Evolutionary conservation across 2,329 filamentous ascomycete species (phyloP).

Genomic region (Didymella arachidicola): DNA sequence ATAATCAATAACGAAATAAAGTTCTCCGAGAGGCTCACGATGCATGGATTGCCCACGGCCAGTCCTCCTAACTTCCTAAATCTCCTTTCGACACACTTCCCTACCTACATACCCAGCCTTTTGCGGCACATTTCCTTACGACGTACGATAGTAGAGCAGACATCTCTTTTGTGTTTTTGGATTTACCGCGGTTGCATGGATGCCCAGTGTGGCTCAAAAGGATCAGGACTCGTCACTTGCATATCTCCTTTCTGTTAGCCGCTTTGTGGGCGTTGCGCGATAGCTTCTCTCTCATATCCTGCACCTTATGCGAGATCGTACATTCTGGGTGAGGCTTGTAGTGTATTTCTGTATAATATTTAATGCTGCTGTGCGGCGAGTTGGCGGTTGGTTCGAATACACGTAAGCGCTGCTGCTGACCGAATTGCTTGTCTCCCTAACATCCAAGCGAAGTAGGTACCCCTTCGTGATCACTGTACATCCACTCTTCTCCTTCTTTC

Average conservation of each 20-base stretch:
- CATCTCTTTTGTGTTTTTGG: constrained; percentile 18
- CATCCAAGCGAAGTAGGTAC: too few relatives aligned
- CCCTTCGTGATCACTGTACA: too few relatives aligned
- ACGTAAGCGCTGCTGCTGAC: not conserved
- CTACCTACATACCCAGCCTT: constrained; percentile 13
- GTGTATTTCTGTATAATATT: constrained; percentile 37
- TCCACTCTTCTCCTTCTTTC: too few relatives aligned
- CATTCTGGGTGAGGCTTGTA: constrained; percentile 11
- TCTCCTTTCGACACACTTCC: constrained; percentile 10
- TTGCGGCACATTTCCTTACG: constrained; percentile 20
- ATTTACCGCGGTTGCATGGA: constrained; percentile 18
- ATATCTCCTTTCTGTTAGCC: constrained; percentile 8
- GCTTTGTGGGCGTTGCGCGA: constrained; percentile 6
- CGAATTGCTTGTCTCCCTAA: too few relatives aligned
- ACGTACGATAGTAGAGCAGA: constrained; percentile 21
- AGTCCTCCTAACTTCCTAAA: constrained; percentile 26
- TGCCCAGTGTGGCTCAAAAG: constrained; percentile 19
- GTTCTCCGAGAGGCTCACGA: constrained; percentile 50
- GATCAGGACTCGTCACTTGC: constrained; percentile 19
- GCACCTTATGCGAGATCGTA: constrained; percentile 17
- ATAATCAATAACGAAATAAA: constrained; percentile 30
- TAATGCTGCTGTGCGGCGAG: constrained; percentile 36
- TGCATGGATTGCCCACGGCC: constrained; percentile 47
- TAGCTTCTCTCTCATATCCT: constrained; percentile 26
- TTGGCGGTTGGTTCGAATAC: constrained; percentile 1